These are phyloP conservation scores for Medicago ruthenica DNA, from an alignment of 306 rosid genomes.

Conservation along the genomic window DNA sequence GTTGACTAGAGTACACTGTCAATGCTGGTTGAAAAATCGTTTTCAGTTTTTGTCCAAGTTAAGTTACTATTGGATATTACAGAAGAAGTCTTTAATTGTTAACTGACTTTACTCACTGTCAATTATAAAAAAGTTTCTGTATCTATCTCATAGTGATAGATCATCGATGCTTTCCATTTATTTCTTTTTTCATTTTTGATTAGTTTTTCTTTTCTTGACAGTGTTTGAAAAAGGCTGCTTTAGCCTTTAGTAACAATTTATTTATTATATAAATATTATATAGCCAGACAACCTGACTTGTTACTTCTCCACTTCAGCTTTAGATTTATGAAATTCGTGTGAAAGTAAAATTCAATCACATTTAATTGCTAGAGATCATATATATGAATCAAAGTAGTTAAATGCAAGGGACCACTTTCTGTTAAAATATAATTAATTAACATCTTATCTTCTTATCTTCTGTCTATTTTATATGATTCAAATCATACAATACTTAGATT, in stretches of 20 bases:
- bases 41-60: constrained; percentile 26
- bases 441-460: constrained; percentile 55
- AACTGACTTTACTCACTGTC: constrained; percentile 26
- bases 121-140: constrained; percentile 23
- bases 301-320: constrained; percentile 44
- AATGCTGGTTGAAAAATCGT: constrained; percentile 35
- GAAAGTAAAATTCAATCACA: constrained; percentile 40
- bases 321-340: constrained; percentile 47
- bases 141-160: neutral
- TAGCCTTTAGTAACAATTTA: constrained; percentile 38
- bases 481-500: neutral
- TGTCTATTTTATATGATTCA: constrained; percentile 25
- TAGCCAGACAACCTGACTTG: constrained; percentile 56
- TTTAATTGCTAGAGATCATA: constrained; percentile 31
- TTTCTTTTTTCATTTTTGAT: neutral
- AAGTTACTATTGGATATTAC: constrained; percentile 30
- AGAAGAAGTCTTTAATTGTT: constrained; percentile 23
- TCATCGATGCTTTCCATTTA: constrained; percentile 1
- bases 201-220: neutral
- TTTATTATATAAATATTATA: constrained; percentile 36
- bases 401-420: constrained; percentile 59
- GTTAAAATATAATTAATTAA: constrained; percentile 39
- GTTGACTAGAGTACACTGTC: constrained; percentile 46
- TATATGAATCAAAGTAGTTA: constrained; percentile 18
- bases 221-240: constrained; percentile 37